These are phyloP conservation scores for Fagus sylvatica DNA, from an alignment of 306 rosid species.

Conservation along the genomic window DNA sequence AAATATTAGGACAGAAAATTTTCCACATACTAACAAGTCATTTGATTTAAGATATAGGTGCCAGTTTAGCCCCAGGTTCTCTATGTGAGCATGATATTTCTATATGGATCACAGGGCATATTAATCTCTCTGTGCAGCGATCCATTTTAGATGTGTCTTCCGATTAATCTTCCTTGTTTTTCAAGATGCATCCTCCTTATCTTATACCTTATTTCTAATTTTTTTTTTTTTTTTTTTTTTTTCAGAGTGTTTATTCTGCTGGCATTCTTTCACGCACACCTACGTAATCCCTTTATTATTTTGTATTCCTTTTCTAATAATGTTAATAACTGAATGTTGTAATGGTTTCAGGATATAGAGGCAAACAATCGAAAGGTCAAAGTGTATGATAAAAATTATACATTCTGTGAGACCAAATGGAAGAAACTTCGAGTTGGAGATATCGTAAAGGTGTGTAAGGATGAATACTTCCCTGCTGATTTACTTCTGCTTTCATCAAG, in stretches of 20 bases:
- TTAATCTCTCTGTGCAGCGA: too few relatives aligned
- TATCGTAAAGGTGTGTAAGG: conserved; percentile 23
- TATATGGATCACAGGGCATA: too few relatives aligned
- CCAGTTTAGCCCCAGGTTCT: too few relatives aligned
- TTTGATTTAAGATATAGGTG: too few relatives aligned
- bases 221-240: too few relatives aligned
- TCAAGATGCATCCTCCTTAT: too few relatives aligned
- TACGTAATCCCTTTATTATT: not conserved
- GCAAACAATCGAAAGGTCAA: conserved; percentile 29
- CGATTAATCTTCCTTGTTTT: too few relatives aligned
- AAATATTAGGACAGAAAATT: too few relatives aligned
- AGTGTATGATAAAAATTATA: conserved; percentile 2
- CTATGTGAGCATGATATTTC: too few relatives aligned
- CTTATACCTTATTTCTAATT: too few relatives aligned
- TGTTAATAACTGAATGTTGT: conserved; percentile 23
- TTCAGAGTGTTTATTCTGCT: not conserved
- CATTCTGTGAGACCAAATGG: conserved; percentile 21
- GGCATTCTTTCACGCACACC: not conserved
- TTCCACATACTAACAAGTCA: too few relatives aligned
- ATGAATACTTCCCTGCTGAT: conserved; percentile 40
- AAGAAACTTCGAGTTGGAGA: conserved; percentile 29
- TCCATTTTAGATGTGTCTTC: too few relatives aligned
- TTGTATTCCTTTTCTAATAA: not conserved
- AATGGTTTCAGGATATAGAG: conserved; percentile 28
- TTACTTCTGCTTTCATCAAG: conserved; percentile 33